Evolutionary conservation across 1,139 yeast species (phyloP).

Genomic region (Candida frijolesensis): DNA sequence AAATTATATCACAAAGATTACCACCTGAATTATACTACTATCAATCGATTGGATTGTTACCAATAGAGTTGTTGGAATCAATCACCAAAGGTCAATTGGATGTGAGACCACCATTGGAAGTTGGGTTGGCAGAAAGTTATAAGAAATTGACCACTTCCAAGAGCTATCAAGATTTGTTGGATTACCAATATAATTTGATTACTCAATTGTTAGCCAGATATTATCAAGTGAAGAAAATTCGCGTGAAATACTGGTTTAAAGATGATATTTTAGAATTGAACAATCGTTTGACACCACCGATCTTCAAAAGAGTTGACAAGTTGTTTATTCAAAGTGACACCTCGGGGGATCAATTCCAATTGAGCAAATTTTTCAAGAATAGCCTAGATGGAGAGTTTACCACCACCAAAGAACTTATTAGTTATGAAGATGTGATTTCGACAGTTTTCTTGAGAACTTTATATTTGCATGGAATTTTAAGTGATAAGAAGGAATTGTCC

Average conservation of each 20-base stretch:
- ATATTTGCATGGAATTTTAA: conserved; percentile 57
- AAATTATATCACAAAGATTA: conserved; percentile 78
- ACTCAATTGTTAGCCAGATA: conserved; percentile 81
- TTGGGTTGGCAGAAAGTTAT: conserved; percentile 56
- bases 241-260: conserved; percentile 62
- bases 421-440: conserved; percentile 56
- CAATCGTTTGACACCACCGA: conserved; percentile 53
- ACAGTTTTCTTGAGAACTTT: conserved; percentile 64
- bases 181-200: conserved; percentile 65
- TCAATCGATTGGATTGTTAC: conserved; percentile 74
- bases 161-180: conserved; percentile 51
- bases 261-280: conserved; percentile 49
- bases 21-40: conserved; percentile 88
- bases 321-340: conserved; percentile 33
- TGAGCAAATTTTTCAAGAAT: conserved; percentile 33
- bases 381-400: conserved; percentile 23
- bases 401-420: conserved; percentile 28
- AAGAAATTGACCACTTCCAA: conserved; percentile 52
- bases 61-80: conserved; percentile 66
- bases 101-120: conserved; percentile 74
- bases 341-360: conserved; percentile 31
- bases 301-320: conserved; percentile 30
- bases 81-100: conserved; percentile 64
- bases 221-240: conserved; percentile 74
- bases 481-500: conserved; percentile 45